Conservation (phyloP, 1,139 yeast species). For the Hyphopichia khmerensis region DNA sequence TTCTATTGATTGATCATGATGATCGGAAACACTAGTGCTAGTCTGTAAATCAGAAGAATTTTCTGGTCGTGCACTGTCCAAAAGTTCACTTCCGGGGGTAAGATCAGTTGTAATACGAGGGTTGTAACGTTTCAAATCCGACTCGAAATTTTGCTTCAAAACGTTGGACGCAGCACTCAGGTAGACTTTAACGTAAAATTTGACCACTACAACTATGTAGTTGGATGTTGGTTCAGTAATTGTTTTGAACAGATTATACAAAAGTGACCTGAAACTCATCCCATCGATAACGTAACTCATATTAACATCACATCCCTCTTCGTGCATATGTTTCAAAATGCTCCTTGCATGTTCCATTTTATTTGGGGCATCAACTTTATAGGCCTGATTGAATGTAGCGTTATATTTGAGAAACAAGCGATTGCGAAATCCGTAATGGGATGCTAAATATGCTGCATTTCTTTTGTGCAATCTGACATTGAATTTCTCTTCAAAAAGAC, state of each 20-base stretch:
- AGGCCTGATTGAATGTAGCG: neutral
- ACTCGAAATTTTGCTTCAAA: neutral
- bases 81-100: too few relatives aligned
- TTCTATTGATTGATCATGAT: too few relatives aligned
- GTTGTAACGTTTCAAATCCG: neutral
- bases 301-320: neutral
- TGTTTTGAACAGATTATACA: slow-evolving; percentile 1
- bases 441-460: neutral
- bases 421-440: slow-evolving; percentile 3
- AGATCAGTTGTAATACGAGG: neutral
- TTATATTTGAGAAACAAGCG: slow-evolving; percentile 1
- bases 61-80: too few relatives aligned
- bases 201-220: neutral
- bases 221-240: neutral
- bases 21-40: too few relatives aligned
- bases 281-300: neutral
- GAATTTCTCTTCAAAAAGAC: slow-evolving; percentile 7
- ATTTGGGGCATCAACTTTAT: neutral
- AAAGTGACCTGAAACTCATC: neutral
- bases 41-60: too few relatives aligned
- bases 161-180: neutral
- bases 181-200: neutral
- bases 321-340: neutral
- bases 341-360: neutral
- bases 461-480: neutral